phyloP scores from a whole-genome alignment of 2,329 filamentous ascomycete genomes.

The Coniochaeta ligniaria region DNA sequence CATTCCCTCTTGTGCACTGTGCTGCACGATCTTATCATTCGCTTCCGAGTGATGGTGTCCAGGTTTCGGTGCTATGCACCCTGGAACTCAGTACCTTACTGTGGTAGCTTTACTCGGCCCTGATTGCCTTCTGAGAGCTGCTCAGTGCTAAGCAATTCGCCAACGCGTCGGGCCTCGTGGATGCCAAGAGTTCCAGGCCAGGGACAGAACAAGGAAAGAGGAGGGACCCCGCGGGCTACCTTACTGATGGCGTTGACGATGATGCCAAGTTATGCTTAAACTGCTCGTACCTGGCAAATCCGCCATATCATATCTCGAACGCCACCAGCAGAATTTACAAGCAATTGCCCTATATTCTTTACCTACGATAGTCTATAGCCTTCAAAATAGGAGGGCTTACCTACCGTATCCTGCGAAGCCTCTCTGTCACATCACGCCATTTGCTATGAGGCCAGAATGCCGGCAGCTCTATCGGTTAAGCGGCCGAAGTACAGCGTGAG shows the following conservation, averaged over 20 bases:
- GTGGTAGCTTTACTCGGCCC: not conserved
- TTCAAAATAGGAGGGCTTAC: not conserved
- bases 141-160: too few relatives aligned
- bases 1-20: not conserved
- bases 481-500: constrained; percentile 31
- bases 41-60: too few relatives aligned
- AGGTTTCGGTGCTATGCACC: not conserved
- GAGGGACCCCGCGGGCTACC: not conserved
- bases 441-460: constrained; percentile 14
- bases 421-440: not conserved
- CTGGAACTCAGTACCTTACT: not conserved
- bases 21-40: not conserved
- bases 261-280: not conserved
- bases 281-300: not conserved
- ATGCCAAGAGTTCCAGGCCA: not conserved
- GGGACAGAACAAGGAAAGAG: not conserved
- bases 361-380: not conserved
- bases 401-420: not conserved
- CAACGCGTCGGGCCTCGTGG: not conserved
- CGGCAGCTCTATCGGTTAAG: constrained; percentile 4
- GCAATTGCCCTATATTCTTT: not conserved
- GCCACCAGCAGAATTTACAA: not conserved
- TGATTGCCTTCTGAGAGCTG: not conserved
- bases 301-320: not conserved
- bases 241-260: not conserved